Evolutionary conservation across 768 basidiomycete genomes (phyloP), one percentile per base, ranked within the genome.

Genomic region (Tylopilus felleus): DNA sequence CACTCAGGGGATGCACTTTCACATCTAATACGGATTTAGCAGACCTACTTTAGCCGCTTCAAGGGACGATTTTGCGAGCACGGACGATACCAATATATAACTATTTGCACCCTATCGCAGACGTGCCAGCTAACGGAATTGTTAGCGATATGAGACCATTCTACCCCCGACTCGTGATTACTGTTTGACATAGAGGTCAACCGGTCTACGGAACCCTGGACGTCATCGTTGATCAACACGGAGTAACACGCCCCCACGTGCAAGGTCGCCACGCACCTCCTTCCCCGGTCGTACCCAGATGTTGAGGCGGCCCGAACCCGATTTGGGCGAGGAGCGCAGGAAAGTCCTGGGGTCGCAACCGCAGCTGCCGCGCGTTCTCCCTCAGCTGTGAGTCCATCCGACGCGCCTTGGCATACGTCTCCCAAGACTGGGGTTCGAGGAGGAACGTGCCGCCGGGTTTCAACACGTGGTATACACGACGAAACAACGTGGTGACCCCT

Each of bases 401-500:
- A 55, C 76, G 84, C 0, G 88, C 88, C 62, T 92, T 91, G 13
- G 75, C 77, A 61, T 97, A 97, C 0, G 86, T 85, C 5, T 86
- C 84, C 90, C 91, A 94, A 14, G 81, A 76, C 63, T 97, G 93
- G 0, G 90, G 85, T 65, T 97, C 93, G 2, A 97, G 73, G 1
- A 95, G 64, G 51, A 95, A 86, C 1, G 68, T 74, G 4, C 90
- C 90, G 0, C 82, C 85, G 0, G 78, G 71, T n/a, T 70, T 73
- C 16, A 97, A 75, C 3, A 80, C 77, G 25, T 67, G 62, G 58
- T 82, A 72, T 0, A 85, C 81, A 39, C 83, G 80, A 3, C 65
- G 71, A 63, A 96, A 95, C 68, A 94, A 91, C 0, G 58, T 53
- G 33, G 68, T 59, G n/a, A 96, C 61, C 0, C 84, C 93, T 1